Base-by-base conservation (phyloP, 306 rosid species). In the Lablab purpureus region DNA sequence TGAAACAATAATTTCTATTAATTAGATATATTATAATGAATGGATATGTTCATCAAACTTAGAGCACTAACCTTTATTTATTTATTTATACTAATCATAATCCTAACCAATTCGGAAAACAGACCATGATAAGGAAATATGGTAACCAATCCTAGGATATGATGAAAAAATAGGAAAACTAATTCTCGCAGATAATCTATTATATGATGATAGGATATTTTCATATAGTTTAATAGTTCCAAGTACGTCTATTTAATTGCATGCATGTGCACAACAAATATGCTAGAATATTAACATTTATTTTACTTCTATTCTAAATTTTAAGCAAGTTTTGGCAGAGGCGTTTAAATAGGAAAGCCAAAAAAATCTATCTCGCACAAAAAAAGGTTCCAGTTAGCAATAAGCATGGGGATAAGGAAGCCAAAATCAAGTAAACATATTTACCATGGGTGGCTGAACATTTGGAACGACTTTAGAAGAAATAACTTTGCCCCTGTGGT, bases 381-480 rank as follows among this genome's bases (percentile, higher is more conserved):
- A 78, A 78, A 27, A 5, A 69, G 60, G 67, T 40, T 50, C 62
- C 23, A 70, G 78, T 30, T 54, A 71, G 62, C 65, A 50, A 18
- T 71, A 55, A 54, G 32, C 37, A 62, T 41, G 23, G 47, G 7
- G 52, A 64, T 14, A 23, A 62, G 22, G 32, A 52, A 68, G 55
- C 23, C 56, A 43, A 51, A 46, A 47, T 69, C 56, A 37, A 51
- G 50, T 37, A 30, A 37, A 77, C 19, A 52, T 67, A 77, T 40
- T 43, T 88, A 90, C 92, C 90, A 88, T 90, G 67, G 94, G 94
- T 65, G 94, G 94, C 87, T 90, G 94, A 77, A 90, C 90, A 85
- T 90, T 80, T 12, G 94, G 92, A 81, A 90, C 84, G 56, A 90
- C 88, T 52, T 66, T 50, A 64, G 92, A 86, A 17, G 88, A 83